phyloP scores from a whole-genome alignment of 768 basidiomycete species.

The Boletus patriciae region DNA sequence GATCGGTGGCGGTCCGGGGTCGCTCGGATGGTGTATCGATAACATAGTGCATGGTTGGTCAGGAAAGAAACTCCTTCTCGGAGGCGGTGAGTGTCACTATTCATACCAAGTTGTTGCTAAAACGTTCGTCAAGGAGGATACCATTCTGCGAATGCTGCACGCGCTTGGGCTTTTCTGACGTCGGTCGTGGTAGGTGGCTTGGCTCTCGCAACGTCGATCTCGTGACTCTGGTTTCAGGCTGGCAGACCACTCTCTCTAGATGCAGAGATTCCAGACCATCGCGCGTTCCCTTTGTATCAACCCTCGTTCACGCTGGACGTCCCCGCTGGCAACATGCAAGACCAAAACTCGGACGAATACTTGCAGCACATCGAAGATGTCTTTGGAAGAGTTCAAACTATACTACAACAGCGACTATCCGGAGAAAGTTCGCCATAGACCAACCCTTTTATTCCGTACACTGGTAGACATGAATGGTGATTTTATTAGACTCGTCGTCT shows the following conservation, averaged over 20 bases:
- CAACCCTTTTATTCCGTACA: background rate
- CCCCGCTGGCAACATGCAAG: constrained; percentile 66
- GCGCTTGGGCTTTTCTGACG: constrained; percentile 85
- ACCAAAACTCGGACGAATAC: constrained; percentile 67
- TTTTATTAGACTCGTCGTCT: background rate
- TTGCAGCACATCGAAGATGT: constrained; percentile 43
- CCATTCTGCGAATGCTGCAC: constrained; percentile 75
- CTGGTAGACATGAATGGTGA: background rate
- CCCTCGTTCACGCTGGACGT: constrained; percentile 84
- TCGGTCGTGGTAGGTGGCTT: constrained; percentile 60
- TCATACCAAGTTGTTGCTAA: background rate
- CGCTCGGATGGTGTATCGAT: constrained; percentile 67
- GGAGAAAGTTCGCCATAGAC: background rate
- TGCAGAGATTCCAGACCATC: constrained; percentile 73
- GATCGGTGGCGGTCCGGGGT: constrained; percentile 55
- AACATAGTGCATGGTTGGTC: constrained; percentile 54
- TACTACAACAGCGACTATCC: constrained; percentile 21
- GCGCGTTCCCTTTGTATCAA: constrained; percentile 66
- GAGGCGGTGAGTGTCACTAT: constrained; percentile 54
- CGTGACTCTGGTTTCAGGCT: constrained; percentile 40
- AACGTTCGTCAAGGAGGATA: constrained; percentile 66
- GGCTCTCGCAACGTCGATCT: background rate
- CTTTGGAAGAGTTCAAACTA: constrained; percentile 37
- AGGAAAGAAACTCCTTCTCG: constrained; percentile 67
- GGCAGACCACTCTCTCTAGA: constrained; percentile 56